phyloP scores from a whole-genome alignment of 331 rosid genomes.

The Dryas integrifolia region DNA sequence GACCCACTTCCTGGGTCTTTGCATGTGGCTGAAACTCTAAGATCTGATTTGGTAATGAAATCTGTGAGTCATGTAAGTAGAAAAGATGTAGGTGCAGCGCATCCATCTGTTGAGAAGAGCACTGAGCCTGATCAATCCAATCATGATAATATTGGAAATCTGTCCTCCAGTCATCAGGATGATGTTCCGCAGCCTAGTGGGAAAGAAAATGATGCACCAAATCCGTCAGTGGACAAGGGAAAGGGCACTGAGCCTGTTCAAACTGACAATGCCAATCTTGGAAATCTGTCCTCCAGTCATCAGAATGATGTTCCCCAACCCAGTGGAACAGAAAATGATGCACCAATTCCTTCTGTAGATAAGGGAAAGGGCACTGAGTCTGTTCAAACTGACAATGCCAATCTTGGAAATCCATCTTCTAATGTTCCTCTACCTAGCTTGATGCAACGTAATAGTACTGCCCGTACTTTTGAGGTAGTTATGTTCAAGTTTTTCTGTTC shows the following conservation, averaged over 20 bases:
- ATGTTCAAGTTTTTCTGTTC: conserved; percentile 12
- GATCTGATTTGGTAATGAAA: conserved; percentile 41
- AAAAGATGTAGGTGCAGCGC: conserved; percentile 20
- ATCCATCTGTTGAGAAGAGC: conserved; percentile 30
- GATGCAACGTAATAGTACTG: conserved; percentile 55
- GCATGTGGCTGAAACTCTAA: conserved; percentile 41
- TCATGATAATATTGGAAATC: conserved; percentile 32
- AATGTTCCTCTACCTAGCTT: conserved; percentile 37
- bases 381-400: conserved; percentile 2
- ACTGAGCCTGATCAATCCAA: conserved; percentile 32
- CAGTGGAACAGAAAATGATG: conserved; percentile 17
- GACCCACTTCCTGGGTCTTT: conserved; percentile 83
- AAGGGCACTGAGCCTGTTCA: conserved; percentile 4
- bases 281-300: conserved; percentile 1
- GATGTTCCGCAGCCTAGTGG: conserved; percentile 32
- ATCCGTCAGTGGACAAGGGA: neutral
- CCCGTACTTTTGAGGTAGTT: conserved; percentile 58
- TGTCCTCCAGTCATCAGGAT: conserved; percentile 28
- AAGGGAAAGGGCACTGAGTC: conserved; percentile 1
- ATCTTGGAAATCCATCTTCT: neutral
- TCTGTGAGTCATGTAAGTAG: conserved; percentile 22
- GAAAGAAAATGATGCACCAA: neutral
- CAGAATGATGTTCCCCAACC: conserved; percentile 33
- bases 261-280: neutral
- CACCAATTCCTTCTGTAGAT: neutral